These are phyloP conservation scores for Xylaria acuta DNA, from an alignment of 495 filamentous ascomycete genomes.

Conservation along the genomic window DNA sequence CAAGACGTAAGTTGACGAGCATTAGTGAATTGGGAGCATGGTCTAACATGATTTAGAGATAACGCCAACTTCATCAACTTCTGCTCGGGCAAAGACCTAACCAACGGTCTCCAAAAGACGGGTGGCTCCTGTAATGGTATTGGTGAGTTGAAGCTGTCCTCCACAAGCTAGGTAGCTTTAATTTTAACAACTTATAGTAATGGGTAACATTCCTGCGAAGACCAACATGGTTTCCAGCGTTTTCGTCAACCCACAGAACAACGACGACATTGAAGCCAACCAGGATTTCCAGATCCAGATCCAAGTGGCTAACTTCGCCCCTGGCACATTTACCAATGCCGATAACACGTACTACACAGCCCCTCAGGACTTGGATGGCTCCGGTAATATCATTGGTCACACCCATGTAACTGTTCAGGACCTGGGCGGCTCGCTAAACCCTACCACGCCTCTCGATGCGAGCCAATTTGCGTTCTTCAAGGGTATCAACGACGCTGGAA, in stretches of 20 bases:
- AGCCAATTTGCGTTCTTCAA: constrained; percentile 75
- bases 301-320: constrained; percentile 63
- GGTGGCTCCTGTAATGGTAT: constrained; percentile 76
- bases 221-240: constrained; percentile 72
- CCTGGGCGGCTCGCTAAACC: constrained; percentile 58
- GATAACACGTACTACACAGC: constrained; percentile 70
- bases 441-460: constrained; percentile 59
- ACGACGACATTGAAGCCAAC: constrained; percentile 53
- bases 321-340: constrained; percentile 72
- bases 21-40: neutral
- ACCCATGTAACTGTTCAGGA: constrained; percentile 75
- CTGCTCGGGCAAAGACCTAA: constrained; percentile 69
- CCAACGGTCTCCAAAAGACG: constrained; percentile 70
- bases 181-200: constrained; percentile 51
- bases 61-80: constrained; percentile 73
- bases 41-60: constrained; percentile 45
- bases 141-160: constrained; percentile 55
- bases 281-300: constrained; percentile 64
- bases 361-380: constrained; percentile 63
- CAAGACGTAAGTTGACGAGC: constrained; percentile 51
- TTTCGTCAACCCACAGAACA: constrained; percentile 60
- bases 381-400: constrained; percentile 69
- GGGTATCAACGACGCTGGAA: constrained; percentile 74
- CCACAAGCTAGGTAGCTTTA: neutral
- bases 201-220: constrained; percentile 73